Evolutionary conservation across 768 basidiomycete genomes (phyloP), one percentile per base, ranked within the genome.

Genomic region (Russula lepida): DNA sequence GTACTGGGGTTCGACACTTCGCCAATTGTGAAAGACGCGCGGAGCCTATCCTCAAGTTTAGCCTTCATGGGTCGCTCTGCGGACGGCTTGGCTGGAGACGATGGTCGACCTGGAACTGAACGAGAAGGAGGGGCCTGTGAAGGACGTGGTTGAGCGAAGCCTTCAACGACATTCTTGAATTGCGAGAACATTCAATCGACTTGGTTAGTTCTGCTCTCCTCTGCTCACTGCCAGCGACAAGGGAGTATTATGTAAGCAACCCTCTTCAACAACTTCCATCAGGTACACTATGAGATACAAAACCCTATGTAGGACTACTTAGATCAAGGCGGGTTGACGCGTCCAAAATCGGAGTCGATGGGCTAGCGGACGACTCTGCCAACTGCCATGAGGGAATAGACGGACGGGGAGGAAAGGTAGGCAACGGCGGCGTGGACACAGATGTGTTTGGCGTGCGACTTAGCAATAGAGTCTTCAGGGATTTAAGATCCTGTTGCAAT

Each of bases 371-470:
- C 1, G 74, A 54, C 49, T 76, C 75, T 19, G 85, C 81, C 53
- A 97, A 77, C 70, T 98, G 95, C 95, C 95, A 98, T 7, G 91
- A 80, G 3, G 95, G 95, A 68, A 98, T 93, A 21, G 85, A 78
- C 7, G 88, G 89, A 64, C 83, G 79, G 0, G 81, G 82, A 4
- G 83, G 68, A 25, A 80, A 69, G 2, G 78, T 77, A 15, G 84
- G 71, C 23, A 76, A 65, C n/a, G 85, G 79, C 0, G 81, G 76
- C 3, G 81, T 70, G 30, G 82, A 75, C 23, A 79, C 75, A 64
- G 83, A 67, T 32, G 77, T 68, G 21, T 73, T 72, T 6, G 86
- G 76, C 6, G 87, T 83, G 35, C 89, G 84, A 65, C 84, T 90
- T 8, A 95, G 79, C 8, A 98, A 75, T 27, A 98, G 79, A 0